These are phyloP conservation scores for Fusarium algeriense DNA, from an alignment of 2,329 filamentous ascomycete species.

Conservation along the genomic window DNA sequence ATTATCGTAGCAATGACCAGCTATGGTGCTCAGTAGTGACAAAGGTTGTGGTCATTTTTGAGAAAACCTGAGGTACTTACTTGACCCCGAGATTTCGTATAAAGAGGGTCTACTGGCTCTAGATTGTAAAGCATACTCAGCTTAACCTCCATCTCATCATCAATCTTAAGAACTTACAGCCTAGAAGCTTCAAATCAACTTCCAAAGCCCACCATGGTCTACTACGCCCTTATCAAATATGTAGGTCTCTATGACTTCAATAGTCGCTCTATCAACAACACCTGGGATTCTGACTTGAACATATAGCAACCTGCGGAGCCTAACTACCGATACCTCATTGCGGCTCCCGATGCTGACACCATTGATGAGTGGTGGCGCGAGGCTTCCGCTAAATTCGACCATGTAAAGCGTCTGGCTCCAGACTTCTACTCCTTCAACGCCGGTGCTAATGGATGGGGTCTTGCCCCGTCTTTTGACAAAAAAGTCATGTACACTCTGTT, in stretches of 20 bases:
- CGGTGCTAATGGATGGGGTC: background rate
- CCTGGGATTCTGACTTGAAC: background rate
- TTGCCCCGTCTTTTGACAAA: background rate
- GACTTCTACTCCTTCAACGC: background rate
- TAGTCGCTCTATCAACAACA: too few species aligned
- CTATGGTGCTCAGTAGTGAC: too few species aligned
- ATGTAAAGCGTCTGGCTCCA: background rate
- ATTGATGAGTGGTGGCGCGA: conserved; percentile 20
- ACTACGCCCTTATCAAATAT: conserved; percentile 10
- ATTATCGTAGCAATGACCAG: too few species aligned
- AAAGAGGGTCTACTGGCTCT: too few species aligned
- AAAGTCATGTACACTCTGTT: conserved; percentile 4
- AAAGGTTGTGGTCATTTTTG: too few species aligned
- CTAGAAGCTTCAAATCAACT: too few species aligned
- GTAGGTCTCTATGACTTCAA: background rate
- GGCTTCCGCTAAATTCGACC: background rate
- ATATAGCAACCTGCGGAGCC: background rate
- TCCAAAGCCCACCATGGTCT: conserved; percentile 4
- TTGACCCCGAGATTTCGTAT: too few species aligned
- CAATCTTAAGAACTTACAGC: background rate
- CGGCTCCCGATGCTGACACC: conserved; percentile 4
- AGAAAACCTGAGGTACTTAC: too few species aligned
- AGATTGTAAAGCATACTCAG: too few species aligned
- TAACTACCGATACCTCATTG: background rate
- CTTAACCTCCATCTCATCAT: background rate